Evolutionary conservation across 345 rosid species (phyloP).

Genomic region (Camelina hispida): DNA sequence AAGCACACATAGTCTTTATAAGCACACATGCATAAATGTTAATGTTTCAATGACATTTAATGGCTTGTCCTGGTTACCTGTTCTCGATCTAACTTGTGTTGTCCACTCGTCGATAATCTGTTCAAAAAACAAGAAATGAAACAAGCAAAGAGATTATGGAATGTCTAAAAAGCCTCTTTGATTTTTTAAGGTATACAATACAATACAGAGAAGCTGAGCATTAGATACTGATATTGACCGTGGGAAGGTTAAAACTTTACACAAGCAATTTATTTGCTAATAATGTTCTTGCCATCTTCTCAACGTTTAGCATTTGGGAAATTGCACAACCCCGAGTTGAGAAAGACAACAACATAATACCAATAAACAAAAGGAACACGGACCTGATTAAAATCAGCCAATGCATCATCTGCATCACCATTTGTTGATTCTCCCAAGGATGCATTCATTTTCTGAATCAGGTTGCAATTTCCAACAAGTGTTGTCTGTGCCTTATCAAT

Average conservation of each 20-base stretch:
- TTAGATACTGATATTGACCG: no score
- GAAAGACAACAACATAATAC: background rate
- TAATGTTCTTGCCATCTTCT: conserved; percentile 28
- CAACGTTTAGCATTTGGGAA: conserved; percentile 47
- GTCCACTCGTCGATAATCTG: conserved; percentile 94
- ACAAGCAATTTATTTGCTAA: conserved; percentile 3
- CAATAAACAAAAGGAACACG: background rate
- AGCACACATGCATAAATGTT: background rate
- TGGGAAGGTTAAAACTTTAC: no score
- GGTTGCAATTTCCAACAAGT: conserved; percentile 74
- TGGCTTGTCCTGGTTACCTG: conserved; percentile 50
- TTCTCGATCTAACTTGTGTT: conserved; percentile 69
- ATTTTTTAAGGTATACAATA: background rate
- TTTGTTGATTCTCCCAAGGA: conserved; percentile 52
- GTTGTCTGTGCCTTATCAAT: conserved; percentile 78
- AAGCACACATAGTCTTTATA: background rate
- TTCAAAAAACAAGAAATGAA: conserved; percentile 25
- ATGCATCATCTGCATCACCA: conserved; percentile 61
- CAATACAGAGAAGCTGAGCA: background rate
- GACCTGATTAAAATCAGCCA: conserved; percentile 83
- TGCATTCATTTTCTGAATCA: conserved; percentile 68
- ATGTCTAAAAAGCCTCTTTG: background rate
- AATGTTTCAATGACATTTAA: background rate
- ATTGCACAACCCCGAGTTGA: conserved; percentile 31
- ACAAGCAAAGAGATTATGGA: background rate